Evolutionary conservation across 148 eudicot genomes (phyloP).

Genomic region (Vaccinium myrtillus): DNA sequence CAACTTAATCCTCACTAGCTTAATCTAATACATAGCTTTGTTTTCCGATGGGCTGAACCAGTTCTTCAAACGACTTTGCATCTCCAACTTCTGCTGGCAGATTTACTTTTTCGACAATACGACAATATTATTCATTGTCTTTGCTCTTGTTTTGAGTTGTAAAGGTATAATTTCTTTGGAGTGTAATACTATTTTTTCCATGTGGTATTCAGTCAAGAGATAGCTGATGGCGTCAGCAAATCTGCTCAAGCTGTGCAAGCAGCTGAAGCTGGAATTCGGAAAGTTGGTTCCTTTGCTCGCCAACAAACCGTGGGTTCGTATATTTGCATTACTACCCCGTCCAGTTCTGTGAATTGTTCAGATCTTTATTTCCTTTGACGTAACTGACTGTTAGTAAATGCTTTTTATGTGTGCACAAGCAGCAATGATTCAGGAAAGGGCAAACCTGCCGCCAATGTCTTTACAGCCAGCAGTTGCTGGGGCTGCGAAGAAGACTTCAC

Average conservation of each 20-base stretch:
- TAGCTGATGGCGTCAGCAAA: slow-evolving; percentile 80
- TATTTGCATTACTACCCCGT: background rate
- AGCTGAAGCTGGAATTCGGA: slow-evolving; percentile 77
- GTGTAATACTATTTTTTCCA: background rate
- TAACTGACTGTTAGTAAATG: slow-evolving; percentile 10
- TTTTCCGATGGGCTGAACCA: too few relatives aligned
- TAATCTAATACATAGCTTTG: too few relatives aligned
- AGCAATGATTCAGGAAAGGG: slow-evolving; percentile 93
- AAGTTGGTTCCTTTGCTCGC: slow-evolving; percentile 77
- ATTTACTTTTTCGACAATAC: background rate
- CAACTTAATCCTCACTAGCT: background rate
- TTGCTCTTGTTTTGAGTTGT: background rate
- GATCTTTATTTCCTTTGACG: background rate
- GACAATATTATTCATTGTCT: background rate
- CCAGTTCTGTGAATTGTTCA: background rate
- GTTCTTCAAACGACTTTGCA: background rate
- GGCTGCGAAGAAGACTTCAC: slow-evolving; percentile 86
- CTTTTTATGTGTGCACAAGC: slow-evolving; percentile 20
- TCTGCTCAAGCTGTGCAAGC: slow-evolving; percentile 93
- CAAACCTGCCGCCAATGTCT: slow-evolving; percentile 71
- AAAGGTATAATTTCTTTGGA: background rate
- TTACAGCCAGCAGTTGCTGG: slow-evolving; percentile 71
- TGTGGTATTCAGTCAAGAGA: slow-evolving; percentile 65
- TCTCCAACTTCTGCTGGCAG: background rate
- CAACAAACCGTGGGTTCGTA: slow-evolving; percentile 65